Evolutionary conservation across 2,329 filamentous ascomycete species (phyloP), one percentile per base, ranked within the genome.

Genomic region (Beauveria sp.): DNA sequence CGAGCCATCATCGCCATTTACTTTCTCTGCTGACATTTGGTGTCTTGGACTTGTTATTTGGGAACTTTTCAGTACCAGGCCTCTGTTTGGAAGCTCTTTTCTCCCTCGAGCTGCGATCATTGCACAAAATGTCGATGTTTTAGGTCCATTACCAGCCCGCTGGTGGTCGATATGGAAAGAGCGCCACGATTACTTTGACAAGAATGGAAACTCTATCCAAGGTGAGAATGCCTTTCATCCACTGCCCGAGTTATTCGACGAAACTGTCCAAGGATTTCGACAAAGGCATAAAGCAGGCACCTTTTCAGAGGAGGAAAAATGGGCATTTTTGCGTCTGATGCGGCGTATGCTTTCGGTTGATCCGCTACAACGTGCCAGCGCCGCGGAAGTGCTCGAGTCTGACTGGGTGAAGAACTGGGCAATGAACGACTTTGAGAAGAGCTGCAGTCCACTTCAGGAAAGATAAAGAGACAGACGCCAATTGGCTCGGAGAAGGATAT

Each of bases 321-420:
- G 22, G 18, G 53, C 63, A 3, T 64, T 73, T 46, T 55, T 73
- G 2, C 68, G 69, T 18, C 57, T 74, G 62, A 70, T 74, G 63
- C 67, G 67, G 2, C 60, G 62, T 6, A 74, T 74, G 71, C 61
- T 74, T 22, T 54, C 45, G 38, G 72, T 71, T 22, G 62, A 64
- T 16, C 69, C 69, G 0, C 67, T 70, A 58, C 65, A 72, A 8
- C 66, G 73, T 54, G 64, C 65, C 26, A 69, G 69, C 20, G 67
- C 65, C n/a, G 64, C 71, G 12, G 66, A 71, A 48, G 68, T 75
- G 3, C 60, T 74, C 14, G 55, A 56, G 57, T 75, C 70, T 0
- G 68, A 73, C 31, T 75, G 72, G 72, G 73, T 74, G 68, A 64
- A 67, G 0, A 73, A 70, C 46, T 74, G 71, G 72, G 69, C 64